Base-by-base conservation (phyloP, 2,329 filamentous ascomycete genomes). In the Fusarium penzigii region DNA sequence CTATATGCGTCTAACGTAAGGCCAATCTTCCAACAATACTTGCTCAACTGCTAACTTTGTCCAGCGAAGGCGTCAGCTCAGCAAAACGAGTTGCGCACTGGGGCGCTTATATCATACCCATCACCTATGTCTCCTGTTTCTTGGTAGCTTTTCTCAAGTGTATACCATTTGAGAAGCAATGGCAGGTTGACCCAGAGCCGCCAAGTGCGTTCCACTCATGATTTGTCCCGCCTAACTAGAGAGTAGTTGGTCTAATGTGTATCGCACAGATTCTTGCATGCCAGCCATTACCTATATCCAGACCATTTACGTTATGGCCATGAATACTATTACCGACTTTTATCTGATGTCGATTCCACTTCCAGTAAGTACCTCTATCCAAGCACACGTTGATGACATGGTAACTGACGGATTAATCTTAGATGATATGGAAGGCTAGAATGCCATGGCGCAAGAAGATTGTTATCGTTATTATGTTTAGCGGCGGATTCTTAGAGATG, bases 91-190 rank as follows among this genome's bases (percentile, higher is more conserved):
- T 42, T 9, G 48, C 48, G 11, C 42, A 46, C 48, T 51, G 48
- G 48, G 48, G 48, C 7, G 48, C 29, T 2, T 51, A n/a, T 10
- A 46, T 51, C 29, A 46, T 51, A 34, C 48, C 48, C 14, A 38
- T 52, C 36, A 52, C 50, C 6, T 52, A 52, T 16, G 41, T 49
- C n/a, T 52, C 50, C 20, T 52, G 50, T 13, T 39, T 52, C 1
- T 44, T 52, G 17, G 50, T 52, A 3, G 50, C 50, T 2, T 49
- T 52, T 9, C 50, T 52, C 13, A 52, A 52, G 42, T 52, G 50
- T 32, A 52, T 52, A 11, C 50, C 50, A 2, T 52, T 52, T n/a
- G 50, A 52, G 10, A 52, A 45, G 29, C 50, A 52, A 17, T 52
- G 50, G 50, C 50, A 52, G 29, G 7, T 52, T 39, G 46, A 52